These are phyloP conservation scores for Kwoniella shandongensis DNA, from an alignment of 768 basidiomycete genomes.

Conservation along the genomic window DNA sequence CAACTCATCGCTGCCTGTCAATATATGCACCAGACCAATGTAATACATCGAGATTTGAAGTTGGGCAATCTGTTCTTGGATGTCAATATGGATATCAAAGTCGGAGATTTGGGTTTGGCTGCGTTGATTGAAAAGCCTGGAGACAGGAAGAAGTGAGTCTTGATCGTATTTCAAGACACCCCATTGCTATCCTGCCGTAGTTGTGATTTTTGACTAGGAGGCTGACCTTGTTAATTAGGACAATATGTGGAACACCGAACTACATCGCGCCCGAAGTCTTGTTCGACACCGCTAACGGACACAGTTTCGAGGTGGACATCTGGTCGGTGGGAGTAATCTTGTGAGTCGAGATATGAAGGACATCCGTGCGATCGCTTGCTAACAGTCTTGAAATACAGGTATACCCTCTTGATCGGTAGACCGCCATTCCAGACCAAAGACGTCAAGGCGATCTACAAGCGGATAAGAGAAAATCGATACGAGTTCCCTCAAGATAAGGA, in stretches of 20 bases:
- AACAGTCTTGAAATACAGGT: constrained; percentile 53
- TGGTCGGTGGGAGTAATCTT: constrained; percentile 98
- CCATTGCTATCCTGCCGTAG: no score
- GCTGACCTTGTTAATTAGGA: no score
- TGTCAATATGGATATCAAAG: constrained; percentile 86
- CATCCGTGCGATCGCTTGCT: neutral
- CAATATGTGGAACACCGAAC: constrained; percentile 96
- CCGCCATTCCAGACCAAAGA: constrained; percentile 99
- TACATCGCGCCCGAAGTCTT: constrained; percentile 96
- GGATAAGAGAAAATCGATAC: constrained; percentile 90
- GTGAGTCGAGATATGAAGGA: constrained; percentile 35
- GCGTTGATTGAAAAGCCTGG: constrained; percentile 95
- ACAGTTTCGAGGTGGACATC: constrained; percentile 97
- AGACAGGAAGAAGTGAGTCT: constrained; percentile 85
- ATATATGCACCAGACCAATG: constrained; percentile 95
- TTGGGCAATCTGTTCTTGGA: constrained; percentile 94
- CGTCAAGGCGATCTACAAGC: constrained; percentile 94
- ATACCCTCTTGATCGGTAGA: constrained; percentile 89
- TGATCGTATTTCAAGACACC: no score
- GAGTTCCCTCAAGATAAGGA: constrained; percentile 78
- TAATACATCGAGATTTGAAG: constrained; percentile 97
- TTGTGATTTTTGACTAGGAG: no score
- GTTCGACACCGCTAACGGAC: constrained; percentile 91
- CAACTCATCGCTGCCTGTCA: constrained; percentile 94
- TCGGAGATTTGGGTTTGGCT: constrained; percentile 95